Evolutionary conservation across 2,329 filamentous ascomycete genomes (phyloP).

Genomic region (Aspergillus piperis): DNA sequence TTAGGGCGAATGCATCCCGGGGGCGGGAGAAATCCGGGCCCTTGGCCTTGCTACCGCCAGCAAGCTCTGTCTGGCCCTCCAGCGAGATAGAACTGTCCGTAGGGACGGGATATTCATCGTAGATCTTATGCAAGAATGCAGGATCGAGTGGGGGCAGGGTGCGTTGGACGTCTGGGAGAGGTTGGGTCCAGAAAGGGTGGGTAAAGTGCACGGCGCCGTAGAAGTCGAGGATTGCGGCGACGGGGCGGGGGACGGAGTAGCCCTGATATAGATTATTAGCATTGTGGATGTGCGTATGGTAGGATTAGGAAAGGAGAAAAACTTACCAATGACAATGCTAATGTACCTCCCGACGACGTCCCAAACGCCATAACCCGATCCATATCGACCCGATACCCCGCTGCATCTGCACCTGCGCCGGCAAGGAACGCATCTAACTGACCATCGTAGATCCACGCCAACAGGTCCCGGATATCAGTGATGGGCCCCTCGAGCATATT

Average conservation of each 20-base stretch:
- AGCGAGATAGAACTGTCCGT: slow-evolving; percentile 44
- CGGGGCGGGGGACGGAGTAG: slow-evolving; percentile 38
- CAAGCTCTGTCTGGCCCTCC: slow-evolving; percentile 38
- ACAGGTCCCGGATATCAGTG: slow-evolving; percentile 48
- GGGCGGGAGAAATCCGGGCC: slow-evolving; percentile 40
- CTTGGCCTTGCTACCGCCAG: slow-evolving; percentile 18
- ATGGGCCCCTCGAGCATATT: slow-evolving; percentile 51
- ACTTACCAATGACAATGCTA: slow-evolving; percentile 48
- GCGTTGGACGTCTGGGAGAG: slow-evolving; percentile 32
- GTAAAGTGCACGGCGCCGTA: slow-evolving; percentile 47
- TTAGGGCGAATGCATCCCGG: slow-evolving; percentile 44
- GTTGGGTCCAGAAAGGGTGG: slow-evolving; percentile 40
- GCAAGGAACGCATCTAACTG: slow-evolving; percentile 32
- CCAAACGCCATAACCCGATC: slow-evolving; percentile 48
- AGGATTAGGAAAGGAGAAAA: background rate
- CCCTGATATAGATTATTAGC: slow-evolving; percentile 29
- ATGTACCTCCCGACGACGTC: slow-evolving; percentile 51
- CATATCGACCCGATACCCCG: slow-evolving; percentile 24
- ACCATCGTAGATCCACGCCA: slow-evolving; percentile 44
- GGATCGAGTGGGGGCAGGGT: slow-evolving; percentile 30
- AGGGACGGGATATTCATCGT: slow-evolving; percentile 39
- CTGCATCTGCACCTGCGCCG: slow-evolving; percentile 1
- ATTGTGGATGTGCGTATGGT: background rate
- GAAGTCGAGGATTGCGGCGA: slow-evolving; percentile 44
- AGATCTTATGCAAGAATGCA: slow-evolving; percentile 40